These are phyloP conservation scores for Pigoraptor vietnamica DNA, from an alignment of 78 protist genomes.

Conservation along the genomic window DNA sequence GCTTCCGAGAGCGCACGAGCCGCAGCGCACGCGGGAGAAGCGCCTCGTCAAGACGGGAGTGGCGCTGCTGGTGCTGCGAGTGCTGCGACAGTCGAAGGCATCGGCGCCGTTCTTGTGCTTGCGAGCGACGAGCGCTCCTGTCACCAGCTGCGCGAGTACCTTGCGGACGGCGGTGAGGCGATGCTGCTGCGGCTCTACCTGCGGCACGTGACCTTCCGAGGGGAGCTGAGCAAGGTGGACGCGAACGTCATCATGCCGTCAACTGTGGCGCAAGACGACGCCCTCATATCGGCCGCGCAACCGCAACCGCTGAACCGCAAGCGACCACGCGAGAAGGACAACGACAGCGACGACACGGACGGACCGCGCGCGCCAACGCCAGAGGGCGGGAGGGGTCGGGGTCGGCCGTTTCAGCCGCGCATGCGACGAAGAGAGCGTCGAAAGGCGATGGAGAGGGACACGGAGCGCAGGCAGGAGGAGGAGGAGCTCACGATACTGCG, in stretches of 20 bases:
- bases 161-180: neutral
- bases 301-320: neutral
- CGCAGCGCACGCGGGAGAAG: no score
- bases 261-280: neutral
- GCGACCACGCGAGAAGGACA: no score
- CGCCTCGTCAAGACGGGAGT: no score
- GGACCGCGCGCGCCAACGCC: no score
- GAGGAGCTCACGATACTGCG: neutral
- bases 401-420: neutral
- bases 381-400: no score
- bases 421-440: neutral
- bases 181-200: neutral
- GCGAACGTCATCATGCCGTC: neutral
- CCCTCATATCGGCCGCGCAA: neutral
- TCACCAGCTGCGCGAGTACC: neutral
- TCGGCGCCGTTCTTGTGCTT: conserved; percentile 7
- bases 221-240: conserved; percentile 35
- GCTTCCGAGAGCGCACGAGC: no score
- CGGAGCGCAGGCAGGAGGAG: neutral
- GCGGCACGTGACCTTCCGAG: neutral
- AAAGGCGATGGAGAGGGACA: neutral
- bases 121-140: conserved; percentile 19
- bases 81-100: no score
- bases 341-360: no score
- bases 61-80: no score